phyloP scores from a whole-genome alignment of 2,329 filamentous ascomycete genomes.

The Cordyceps fumosorosea region DNA sequence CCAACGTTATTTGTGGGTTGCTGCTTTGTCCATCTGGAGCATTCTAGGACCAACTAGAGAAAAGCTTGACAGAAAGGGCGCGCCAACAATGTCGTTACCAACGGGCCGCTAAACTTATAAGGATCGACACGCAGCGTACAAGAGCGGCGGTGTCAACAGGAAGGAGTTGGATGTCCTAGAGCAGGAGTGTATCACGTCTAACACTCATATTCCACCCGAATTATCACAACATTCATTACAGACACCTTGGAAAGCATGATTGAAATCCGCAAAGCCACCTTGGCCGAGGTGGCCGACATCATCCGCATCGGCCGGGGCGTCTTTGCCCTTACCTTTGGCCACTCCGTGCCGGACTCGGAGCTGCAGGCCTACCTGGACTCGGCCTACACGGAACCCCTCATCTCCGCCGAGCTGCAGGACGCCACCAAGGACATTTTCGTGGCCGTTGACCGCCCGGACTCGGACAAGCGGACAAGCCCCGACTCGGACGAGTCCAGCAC shows the following conservation, averaged over 20 bases:
- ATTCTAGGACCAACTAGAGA: not conserved
- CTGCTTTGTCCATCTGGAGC: not conserved
- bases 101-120: not conserved
- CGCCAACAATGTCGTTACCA: not conserved
- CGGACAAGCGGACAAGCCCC: not conserved
- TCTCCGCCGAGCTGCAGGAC: constrained; percentile 19
- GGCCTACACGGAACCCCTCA: constrained; percentile 30
- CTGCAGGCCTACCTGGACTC: constrained; percentile 31
- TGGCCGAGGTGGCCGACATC: constrained; percentile 25
- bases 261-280: constrained; percentile 1
- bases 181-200: not conserved
- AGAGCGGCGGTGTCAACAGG: not conserved
- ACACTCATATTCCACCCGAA: not conserved
- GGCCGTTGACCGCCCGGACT: constrained; percentile 14
- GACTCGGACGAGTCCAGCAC: not conserved
- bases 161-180: not conserved
- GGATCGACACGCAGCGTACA: not conserved
- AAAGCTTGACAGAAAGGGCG: not conserved
- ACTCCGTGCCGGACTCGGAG: constrained; percentile 32
- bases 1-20: no score
- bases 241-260: not conserved
- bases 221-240: not conserved
- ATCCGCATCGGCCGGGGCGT: constrained; percentile 28
- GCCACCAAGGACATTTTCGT: constrained; percentile 22
- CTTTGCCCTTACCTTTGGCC: constrained; percentile 35